A percentile compares a stretch with the other conserved stretches of the same genome.
phyloP scores from a whole-genome alignment of 2,329 filamentous ascomycete species.

The Botrytis fragariae region DNA sequence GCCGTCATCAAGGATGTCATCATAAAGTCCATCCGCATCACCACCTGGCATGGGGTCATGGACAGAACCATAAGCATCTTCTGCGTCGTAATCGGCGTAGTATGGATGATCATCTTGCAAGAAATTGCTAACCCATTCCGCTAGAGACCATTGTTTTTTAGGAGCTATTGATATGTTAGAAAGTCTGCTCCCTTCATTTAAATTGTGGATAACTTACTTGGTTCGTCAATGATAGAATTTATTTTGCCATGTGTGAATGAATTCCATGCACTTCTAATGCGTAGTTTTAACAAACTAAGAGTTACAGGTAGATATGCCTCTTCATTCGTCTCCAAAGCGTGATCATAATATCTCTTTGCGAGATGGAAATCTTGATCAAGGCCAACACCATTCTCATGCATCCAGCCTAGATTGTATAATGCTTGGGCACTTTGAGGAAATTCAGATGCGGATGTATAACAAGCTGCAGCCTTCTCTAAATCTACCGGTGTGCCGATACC shows the following conservation, averaged over 20 bases:
- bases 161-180: conserved; percentile 57
- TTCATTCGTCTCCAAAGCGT: conserved; percentile 83
- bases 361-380: conserved; percentile 95
- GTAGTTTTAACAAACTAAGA: conserved; percentile 79
- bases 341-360: conserved; percentile 93
- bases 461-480: conserved; percentile 83
- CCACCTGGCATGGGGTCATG: conserved; percentile 56
- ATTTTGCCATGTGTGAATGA: conserved; percentile 85
- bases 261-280: conserved; percentile 89
- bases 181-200: conserved; percentile 34
- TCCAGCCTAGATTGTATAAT: conserved; percentile 96
- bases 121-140: conserved; percentile 86
- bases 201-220: conserved; percentile 56
- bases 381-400: conserved; percentile 96
- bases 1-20: conserved; percentile 71
- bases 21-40: conserved; percentile 54
- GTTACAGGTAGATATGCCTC: conserved; percentile 95
- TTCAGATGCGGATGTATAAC: conserved; percentile 89
- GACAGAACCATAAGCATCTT: conserved; percentile 43
- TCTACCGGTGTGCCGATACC: conserved; percentile 73
- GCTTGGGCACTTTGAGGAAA: conserved; percentile 91
- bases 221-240: conserved; percentile 88
- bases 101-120: conserved; percentile 62
- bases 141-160: conserved; percentile 71
- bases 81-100: conserved; percentile 57